Base-by-base conservation (phyloP, 768 basidiomycete species). In the Tubosaeta brunneosetosa region DNA sequence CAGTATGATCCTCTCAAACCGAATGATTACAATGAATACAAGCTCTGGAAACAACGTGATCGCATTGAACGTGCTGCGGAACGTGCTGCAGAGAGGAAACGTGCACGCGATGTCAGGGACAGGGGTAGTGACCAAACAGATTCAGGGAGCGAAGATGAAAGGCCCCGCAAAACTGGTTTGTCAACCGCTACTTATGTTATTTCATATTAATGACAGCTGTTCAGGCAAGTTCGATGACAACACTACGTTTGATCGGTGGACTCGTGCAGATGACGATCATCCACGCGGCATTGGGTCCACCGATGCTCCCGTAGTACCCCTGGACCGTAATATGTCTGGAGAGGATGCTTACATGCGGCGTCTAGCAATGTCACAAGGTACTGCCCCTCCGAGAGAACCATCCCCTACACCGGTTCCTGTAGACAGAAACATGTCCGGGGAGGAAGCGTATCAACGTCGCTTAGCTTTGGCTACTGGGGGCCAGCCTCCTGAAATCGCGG, bases 1-100 rank as follows among this genome's bases (percentile, higher is more conserved):
- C 75, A 71, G 27, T 94, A 94, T 64, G 91, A 94, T 57, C 87
- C 90, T 2, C 69, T 84, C 19, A 81, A 87, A 25, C 91, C 91
- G 2, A 93, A 93, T 54, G 91, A 94, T 59, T 92, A 93, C 70
- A 84, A 86, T 59, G 91, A 93, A 60, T 93, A 84, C 75, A 93
- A 91, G 62, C 60, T 82, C 11, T 92, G 84, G 84, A 85, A 85
- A 58, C 81, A 82, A 56, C 83, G 82, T 51, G 86, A 90, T 25
- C 81, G 81, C 38, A 88, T 87, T 44, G 86, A 91, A 58, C 73
- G 82, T 40, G 77, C 85, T n/a, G 61, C 68, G 14, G 82, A 85
- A 57, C 77, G 83, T 32, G 64, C 79, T n/a, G 76, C 77, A 11
- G 83, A 87, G 65, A 70, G 77, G 34, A 86, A 86, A 58, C 75